Conservation (phyloP, 192 early-diverging fungal genomes). For the Chytriomyces sp. region DNA sequence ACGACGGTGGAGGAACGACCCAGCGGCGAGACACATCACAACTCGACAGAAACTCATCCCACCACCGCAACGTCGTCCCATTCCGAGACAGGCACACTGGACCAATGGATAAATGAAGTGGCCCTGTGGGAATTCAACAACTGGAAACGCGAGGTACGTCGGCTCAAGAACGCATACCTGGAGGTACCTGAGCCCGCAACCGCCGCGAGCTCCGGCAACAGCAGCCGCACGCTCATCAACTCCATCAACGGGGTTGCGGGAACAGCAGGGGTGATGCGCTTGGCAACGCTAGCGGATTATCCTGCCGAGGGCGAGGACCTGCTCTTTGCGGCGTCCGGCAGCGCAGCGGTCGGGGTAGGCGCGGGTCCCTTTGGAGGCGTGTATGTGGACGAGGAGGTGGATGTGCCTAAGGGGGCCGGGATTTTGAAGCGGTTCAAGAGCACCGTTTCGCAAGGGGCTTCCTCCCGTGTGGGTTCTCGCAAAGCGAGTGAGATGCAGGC, state of each 20-base stretch:
- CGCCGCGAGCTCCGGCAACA: not conserved
- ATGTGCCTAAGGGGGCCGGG: not conserved
- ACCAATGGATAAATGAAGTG: not conserved
- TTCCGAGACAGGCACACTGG: not conserved
- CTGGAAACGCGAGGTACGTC: constrained; percentile 17
- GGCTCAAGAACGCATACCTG: constrained; percentile 15
- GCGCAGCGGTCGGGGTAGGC: not conserved
- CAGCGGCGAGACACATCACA: no score
- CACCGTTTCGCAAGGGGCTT: no score
- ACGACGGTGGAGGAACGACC: no score
- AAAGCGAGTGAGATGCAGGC: not conserved
- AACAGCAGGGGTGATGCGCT: not conserved
- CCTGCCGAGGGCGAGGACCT: no score
- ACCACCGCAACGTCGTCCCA: not conserved
- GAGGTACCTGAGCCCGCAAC: not conserved
- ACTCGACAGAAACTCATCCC: not conserved
- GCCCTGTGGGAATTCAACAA: constrained; percentile 8
- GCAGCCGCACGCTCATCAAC: not conserved
- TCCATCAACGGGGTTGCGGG: not conserved
- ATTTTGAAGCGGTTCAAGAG: constrained; percentile 1
- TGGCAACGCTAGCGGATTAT: not conserved
- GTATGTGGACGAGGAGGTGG: constrained; percentile 10
- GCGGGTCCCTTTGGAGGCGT: constrained; percentile 21
- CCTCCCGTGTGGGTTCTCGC: not conserved
- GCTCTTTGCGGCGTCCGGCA: no score